These are phyloP conservation scores for Glarea lozoyensis DNA, from an alignment of 495 filamentous ascomycete genomes.

Conservation along the genomic window DNA sequence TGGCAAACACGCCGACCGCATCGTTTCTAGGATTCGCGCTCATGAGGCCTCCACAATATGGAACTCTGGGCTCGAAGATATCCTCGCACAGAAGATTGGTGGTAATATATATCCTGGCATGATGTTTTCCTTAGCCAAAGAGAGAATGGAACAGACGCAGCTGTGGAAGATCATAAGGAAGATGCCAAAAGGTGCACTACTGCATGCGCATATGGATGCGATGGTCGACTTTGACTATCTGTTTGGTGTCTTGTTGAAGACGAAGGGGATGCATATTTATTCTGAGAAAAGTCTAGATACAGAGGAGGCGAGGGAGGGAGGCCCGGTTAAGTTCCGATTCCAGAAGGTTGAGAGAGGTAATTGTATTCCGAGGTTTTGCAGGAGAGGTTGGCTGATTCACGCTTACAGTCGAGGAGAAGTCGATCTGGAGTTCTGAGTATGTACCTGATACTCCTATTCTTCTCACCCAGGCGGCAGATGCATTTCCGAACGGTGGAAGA, in stretches of 20 bases:
- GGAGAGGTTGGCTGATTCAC: conserved; percentile 44
- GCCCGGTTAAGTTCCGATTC: conserved; percentile 15
- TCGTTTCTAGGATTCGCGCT: conserved; percentile 68
- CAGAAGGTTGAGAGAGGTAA: conserved; percentile 12
- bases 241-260: conserved; percentile 58
- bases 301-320: conserved; percentile 8
- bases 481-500: conserved; percentile 62
- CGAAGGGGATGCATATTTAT: conserved; percentile 64
- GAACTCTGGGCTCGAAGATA: conserved; percentile 60
- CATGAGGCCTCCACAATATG: conserved; percentile 66
- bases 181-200: conserved; percentile 85
- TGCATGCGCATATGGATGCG: conserved; percentile 84
- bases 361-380: conserved; percentile 22
- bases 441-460: conserved; percentile 42
- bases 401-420: conserved; percentile 18
- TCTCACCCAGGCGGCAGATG: conserved; percentile 54
- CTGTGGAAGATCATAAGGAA: conserved; percentile 76
- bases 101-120: conserved; percentile 68
- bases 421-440: conserved; percentile 60
- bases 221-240: conserved; percentile 83
- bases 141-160: conserved; percentile 68
- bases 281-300: conserved; percentile 28
- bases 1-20: conserved; percentile 63
- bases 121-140: conserved; percentile 77
- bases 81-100: conserved; percentile 42